These are phyloP conservation scores for Blastosporella zonata DNA, from an alignment of 1,284 basidiomycete species.

Conservation along the genomic window DNA sequence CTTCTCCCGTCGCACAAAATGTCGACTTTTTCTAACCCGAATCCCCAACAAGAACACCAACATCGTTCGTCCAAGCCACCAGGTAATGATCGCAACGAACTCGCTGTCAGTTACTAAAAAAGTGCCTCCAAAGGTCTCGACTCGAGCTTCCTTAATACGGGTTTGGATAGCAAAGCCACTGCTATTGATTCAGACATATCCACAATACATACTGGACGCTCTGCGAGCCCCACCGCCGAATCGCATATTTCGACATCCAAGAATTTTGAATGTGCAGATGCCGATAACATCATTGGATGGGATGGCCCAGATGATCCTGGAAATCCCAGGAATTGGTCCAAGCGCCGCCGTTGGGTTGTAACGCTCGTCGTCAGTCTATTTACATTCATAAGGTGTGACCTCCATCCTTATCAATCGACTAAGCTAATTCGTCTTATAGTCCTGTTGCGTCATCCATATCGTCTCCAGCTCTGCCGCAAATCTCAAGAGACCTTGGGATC, in stretches of 20 bases:
- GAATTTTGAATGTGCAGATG: background rate
- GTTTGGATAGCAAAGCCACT: background rate
- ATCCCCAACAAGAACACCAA: no score
- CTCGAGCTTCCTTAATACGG: no score
- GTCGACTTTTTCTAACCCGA: no score
- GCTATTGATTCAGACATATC: constrained; percentile 12
- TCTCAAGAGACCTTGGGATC: constrained; percentile 26
- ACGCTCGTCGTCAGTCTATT: constrained; percentile 32
- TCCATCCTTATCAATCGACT: background rate
- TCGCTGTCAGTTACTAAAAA: no score
- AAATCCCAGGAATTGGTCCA: constrained; percentile 31
- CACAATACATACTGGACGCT: constrained; percentile 7
- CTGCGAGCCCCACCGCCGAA: constrained; percentile 6
- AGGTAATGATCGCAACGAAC: no score
- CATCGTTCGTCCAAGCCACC: no score
- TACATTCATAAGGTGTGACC: constrained; percentile 29
- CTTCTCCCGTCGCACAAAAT: background rate
- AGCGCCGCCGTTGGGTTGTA: constrained; percentile 26
- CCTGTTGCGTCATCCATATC: constrained; percentile 29
- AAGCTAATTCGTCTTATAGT: constrained; percentile 15
- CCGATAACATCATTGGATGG: constrained; percentile 23
- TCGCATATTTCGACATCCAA: background rate
- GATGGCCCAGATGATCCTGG: constrained; percentile 26
- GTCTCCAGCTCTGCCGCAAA: constrained; percentile 27
- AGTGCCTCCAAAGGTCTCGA: no score